These are phyloP conservation scores for Massarina eburnea DNA, from an alignment of 2,329 filamentous ascomycete species.

Conservation along the genomic window DNA sequence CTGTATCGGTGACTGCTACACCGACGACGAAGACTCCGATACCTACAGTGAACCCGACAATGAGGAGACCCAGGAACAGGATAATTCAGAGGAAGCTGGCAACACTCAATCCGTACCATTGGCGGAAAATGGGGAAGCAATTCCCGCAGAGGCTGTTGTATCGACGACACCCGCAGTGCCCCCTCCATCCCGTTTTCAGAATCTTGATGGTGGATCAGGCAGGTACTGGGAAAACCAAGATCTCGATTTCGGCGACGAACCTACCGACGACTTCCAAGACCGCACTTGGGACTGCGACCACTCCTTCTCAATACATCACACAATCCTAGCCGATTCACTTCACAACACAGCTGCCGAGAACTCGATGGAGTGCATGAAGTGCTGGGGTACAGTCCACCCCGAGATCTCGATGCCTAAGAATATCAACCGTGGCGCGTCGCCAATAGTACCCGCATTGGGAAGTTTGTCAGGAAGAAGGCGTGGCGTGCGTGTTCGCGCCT, in stretches of 20 bases:
- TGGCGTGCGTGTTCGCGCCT: too few relatives aligned
- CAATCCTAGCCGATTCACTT: constrained; percentile 18
- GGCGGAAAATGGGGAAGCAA: neutral
- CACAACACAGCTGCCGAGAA: constrained; percentile 1
- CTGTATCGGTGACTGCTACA: constrained; percentile 28
- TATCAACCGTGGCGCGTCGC: constrained; percentile 2
- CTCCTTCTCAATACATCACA: constrained; percentile 17
- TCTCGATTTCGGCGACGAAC: constrained; percentile 42
- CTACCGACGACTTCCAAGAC: constrained; percentile 27
- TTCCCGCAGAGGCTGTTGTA: constrained; percentile 9
- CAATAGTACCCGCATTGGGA: neutral
- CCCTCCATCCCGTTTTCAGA: neutral
- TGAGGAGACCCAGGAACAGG: constrained; percentile 16
- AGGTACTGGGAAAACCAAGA: constrained; percentile 34
- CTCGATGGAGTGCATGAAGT: constrained; percentile 33
- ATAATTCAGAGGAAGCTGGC: neutral
- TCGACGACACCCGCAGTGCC: neutral
- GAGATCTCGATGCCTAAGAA: constrained; percentile 15
- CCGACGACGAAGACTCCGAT: constrained; percentile 25
- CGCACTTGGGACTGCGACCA: constrained; percentile 30
- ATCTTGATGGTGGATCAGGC: neutral
- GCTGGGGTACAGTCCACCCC: constrained; percentile 30
- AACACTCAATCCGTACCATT: constrained; percentile 9
- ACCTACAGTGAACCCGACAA: constrained; percentile 28
- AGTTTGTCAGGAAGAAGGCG: too few relatives aligned